Percentiles rank a stretch among this genome's conserved stretches.
Evolutionary conservation across 257 asterid species (phyloP).

Genomic region (Solanum medicagineum): DNA sequence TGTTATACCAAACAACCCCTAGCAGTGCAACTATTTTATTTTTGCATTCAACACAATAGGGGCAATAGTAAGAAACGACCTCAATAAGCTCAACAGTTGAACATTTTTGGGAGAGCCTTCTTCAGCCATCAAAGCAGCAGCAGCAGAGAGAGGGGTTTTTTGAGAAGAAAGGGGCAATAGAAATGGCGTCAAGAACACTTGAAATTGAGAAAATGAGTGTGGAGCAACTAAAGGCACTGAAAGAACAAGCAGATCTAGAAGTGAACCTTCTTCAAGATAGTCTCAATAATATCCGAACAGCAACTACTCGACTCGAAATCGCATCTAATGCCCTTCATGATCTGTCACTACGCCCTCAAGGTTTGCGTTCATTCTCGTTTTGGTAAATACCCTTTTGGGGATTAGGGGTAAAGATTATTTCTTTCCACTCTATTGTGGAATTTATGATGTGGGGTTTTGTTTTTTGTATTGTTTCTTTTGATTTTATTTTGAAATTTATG

Average conservation of each 20-base stretch:
- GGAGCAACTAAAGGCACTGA: conserved; percentile 65
- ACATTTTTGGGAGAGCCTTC: not conserved
- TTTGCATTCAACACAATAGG: too few relatives aligned
- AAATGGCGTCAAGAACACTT: conserved; percentile 19
- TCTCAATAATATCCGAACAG: conserved; percentile 73
- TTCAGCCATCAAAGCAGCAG: not conserved
- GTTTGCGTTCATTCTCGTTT: conserved; percentile 4
- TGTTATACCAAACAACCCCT: too few relatives aligned
- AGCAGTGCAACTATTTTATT: too few relatives aligned
- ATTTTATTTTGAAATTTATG: not conserved
- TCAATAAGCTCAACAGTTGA: not conserved
- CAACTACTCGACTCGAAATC: conserved; percentile 67
- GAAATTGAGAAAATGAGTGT: conserved; percentile 66
- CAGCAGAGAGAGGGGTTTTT: not conserved
- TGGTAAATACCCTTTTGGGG: not conserved
- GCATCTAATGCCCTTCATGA: conserved; percentile 81
- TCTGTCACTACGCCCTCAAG: conserved; percentile 73
- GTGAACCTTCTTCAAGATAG: conserved; percentile 63
- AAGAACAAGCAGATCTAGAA: conserved; percentile 79
- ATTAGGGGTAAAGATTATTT: not conserved
- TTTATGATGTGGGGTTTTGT: not conserved
- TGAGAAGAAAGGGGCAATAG: not conserved
- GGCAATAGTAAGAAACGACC: too few relatives aligned
- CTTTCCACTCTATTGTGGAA: not conserved
- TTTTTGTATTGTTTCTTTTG: too few relatives aligned